These are phyloP conservation scores for Rutstroemia sp. DNA, from an alignment of 2,329 filamentous ascomycete genomes.

Conservation along the genomic window DNA sequence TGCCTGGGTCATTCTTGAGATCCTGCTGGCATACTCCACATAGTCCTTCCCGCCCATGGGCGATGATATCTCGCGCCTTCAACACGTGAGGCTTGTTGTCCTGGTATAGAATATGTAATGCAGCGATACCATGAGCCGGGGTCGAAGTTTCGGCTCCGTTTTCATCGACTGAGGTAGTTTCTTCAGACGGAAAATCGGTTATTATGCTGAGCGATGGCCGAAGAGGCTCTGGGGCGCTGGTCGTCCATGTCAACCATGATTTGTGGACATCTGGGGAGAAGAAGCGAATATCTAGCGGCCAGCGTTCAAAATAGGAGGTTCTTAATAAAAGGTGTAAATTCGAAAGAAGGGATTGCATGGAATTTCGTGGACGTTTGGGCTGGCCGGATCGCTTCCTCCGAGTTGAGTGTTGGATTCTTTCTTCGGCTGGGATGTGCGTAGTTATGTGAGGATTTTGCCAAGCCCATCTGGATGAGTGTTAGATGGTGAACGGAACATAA, in stretches of 20 bases:
- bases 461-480: constrained; percentile 61
- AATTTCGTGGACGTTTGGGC: constrained; percentile 50
- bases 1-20: constrained; percentile 29
- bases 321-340: constrained; percentile 77
- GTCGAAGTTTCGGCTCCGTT: not conserved
- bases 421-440: constrained; percentile 62
- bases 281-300: constrained; percentile 78
- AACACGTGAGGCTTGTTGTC: not conserved
- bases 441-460: constrained; percentile 81
- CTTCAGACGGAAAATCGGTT: constrained; percentile 18
- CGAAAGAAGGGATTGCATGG: constrained; percentile 61
- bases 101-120: not conserved
- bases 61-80: constrained; percentile 4
- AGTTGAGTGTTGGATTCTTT: constrained; percentile 49
- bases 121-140: not conserved
- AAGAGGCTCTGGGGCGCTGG: constrained; percentile 24
- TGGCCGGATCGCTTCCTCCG: constrained; percentile 45
- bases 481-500: not conserved
- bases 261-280: constrained; percentile 63
- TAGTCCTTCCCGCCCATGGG: not conserved
- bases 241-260: constrained; percentile 55
- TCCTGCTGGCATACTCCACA: constrained; percentile 16
- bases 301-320: constrained; percentile 70
- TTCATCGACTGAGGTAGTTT: too few species aligned
- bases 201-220: constrained; percentile 19